Evolutionary conservation across 306 rosid genomes (phyloP).

Genomic region (Vigna nakashimae): DNA sequence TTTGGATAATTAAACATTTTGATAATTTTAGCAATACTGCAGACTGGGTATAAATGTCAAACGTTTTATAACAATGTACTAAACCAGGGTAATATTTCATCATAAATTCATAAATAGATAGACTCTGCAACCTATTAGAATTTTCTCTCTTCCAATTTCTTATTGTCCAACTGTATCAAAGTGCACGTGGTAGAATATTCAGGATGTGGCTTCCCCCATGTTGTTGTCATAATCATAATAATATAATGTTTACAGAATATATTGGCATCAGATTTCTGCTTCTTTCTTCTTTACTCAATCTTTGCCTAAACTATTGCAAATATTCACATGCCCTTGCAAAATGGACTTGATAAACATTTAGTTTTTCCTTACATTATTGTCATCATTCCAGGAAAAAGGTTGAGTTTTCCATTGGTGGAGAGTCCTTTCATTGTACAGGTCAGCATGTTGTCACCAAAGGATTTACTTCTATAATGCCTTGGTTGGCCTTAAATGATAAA

Average conservation of each 20-base stretch:
- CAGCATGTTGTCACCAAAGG: slow-evolving; percentile 70
- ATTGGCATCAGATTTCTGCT: slow-evolving; percentile 24
- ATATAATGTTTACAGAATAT: slow-evolving; percentile 30
- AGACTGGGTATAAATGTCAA: slow-evolving; percentile 20
- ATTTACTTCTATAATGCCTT: slow-evolving; percentile 89
- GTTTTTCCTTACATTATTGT: slow-evolving; percentile 37
- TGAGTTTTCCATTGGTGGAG: slow-evolving; percentile 82
- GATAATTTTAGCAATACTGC: slow-evolving; percentile 32
- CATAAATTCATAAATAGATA: slow-evolving; percentile 13
- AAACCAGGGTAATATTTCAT: slow-evolving; percentile 30
- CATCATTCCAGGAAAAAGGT: slow-evolving; percentile 74
- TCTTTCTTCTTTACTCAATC: slow-evolving; percentile 29
- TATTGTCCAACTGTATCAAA: slow-evolving; percentile 16
- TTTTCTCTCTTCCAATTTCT: slow-evolving; percentile 23
- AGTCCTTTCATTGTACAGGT: slow-evolving; percentile 87
- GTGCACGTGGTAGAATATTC: slow-evolving; percentile 17
- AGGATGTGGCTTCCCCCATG: slow-evolving; percentile 36
- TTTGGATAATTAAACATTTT: slow-evolving; percentile 21
- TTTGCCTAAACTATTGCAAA: slow-evolving; percentile 36
- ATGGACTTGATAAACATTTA: slow-evolving; percentile 25
- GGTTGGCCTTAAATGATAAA: slow-evolving; percentile 89
- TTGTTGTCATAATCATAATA: slow-evolving; percentile 22
- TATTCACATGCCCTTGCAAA: slow-evolving; percentile 9
- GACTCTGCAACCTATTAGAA: slow-evolving; percentile 27
- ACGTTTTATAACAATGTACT: slow-evolving; percentile 26